Percentiles rank a stretch among this genome's conserved stretches.
Evolutionary conservation across 306 rosid genomes (phyloP).

Genomic region (Dicorynia guianensis): DNA sequence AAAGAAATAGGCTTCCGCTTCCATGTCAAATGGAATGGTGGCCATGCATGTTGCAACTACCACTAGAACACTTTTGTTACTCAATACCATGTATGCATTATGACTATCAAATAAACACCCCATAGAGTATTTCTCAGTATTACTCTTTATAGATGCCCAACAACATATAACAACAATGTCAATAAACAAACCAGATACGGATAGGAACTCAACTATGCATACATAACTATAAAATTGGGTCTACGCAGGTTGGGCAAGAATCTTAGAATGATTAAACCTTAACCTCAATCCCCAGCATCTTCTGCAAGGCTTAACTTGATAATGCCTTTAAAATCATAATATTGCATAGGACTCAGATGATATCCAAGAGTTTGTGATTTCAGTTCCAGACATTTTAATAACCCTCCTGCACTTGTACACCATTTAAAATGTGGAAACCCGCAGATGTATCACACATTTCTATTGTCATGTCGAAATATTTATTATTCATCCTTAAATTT

Average conservation of each 20-base stretch:
- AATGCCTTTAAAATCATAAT: conserved; percentile 73
- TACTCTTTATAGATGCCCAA: background rate
- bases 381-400: conserved; percentile 61
- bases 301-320: conserved; percentile 84
- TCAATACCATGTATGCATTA: background rate
- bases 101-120: background rate
- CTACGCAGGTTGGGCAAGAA: background rate
- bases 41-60: conserved; percentile 63
- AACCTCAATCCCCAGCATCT: conserved; percentile 86
- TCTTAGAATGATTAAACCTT: conserved; percentile 15
- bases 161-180: background rate
- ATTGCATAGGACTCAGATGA: conserved; percentile 59
- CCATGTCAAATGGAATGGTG: conserved; percentile 61
- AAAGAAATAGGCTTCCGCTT: conserved; percentile 87
- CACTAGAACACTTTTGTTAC: conserved; percentile 18
- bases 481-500: background rate
- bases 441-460: background rate
- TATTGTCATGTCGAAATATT: background rate
- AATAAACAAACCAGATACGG: background rate
- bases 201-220: background rate
- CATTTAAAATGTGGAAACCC: conserved; percentile 30
- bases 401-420: conserved; percentile 48
- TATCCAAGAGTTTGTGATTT: conserved; percentile 39
- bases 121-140: background rate
- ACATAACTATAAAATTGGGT: conserved; percentile 2